Evolutionary conservation across 208 protist genomes (phyloP).

Genomic region (Crithidia acanthocephali): DNA sequence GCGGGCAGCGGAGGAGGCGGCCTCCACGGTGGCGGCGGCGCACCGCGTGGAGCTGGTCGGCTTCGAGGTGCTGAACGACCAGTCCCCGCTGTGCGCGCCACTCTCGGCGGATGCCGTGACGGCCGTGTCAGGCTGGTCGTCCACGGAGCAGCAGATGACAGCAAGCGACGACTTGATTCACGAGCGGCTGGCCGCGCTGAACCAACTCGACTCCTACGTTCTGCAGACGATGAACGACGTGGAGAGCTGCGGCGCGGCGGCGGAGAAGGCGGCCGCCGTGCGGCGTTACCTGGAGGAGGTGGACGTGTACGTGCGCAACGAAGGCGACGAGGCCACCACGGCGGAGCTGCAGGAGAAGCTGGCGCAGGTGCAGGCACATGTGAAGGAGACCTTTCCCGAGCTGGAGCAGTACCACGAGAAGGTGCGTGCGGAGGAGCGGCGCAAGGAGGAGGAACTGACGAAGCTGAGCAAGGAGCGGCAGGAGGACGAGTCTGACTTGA

Average conservation of each 20-base stretch:
- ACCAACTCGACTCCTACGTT: conserved; percentile 65
- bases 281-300: conserved; percentile 34
- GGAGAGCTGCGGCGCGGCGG: conserved; percentile 35
- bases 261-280: conserved; percentile 30
- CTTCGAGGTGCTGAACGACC: conserved; percentile 38
- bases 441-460: conserved; percentile 57
- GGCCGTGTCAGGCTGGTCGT: conserved; percentile 37
- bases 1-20: conserved; percentile 1
- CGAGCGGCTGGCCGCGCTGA: conserved; percentile 53
- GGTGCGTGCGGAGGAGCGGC: conserved; percentile 34
- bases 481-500: conserved; percentile 58
- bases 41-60: conserved; percentile 47
- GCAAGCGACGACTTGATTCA: conserved; percentile 49
- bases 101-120: conserved; percentile 33
- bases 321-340: conserved; percentile 38
- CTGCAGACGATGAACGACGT: conserved; percentile 53
- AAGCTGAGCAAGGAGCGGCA: conserved; percentile 51
- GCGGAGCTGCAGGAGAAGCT: conserved; percentile 32
- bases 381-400: conserved; percentile 41
- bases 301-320: conserved; percentile 52
- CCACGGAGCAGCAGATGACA: conserved; percentile 44
- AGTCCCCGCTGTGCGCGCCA: conserved; percentile 11
- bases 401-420: conserved; percentile 43
- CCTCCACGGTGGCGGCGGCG: conserved; percentile 14
- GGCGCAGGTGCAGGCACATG: conserved; percentile 35